Base-by-base conservation (phyloP, 139 green algal species). In the Tetradesmus obliquus region DNA sequence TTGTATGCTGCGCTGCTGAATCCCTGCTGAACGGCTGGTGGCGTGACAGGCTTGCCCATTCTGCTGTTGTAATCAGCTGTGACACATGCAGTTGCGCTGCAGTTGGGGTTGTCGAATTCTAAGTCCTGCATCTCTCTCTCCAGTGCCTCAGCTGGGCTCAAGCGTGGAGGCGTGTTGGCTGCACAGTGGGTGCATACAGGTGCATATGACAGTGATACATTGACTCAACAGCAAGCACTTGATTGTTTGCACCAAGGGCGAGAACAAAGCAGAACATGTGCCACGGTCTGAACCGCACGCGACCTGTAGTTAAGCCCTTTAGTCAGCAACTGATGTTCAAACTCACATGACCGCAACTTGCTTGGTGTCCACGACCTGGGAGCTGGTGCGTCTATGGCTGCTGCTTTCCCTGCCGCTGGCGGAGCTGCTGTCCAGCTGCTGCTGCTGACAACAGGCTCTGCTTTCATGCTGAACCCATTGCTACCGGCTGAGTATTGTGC, bases 331-430 rank as follows among this genome's bases (percentile, higher is more conserved):
- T 24, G 74, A 20, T 19, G n/a, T 17, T 10, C n/a, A 54, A 22
- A 82, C 45, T 9, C 80, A 85, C 80, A n/a, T 85, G 45, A 62
- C 5, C 80, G 9, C 51, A 90, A 17, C 13, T 90, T 90, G 86
- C 69, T 90, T 15, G 86, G 86, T 55, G 86, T 90, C 86, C 86
- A 90, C n/a, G 86, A 90, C 69, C 86, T 22, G 24, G 86, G 86
- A 32, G 86, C 86, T 69, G 86, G 86, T 12, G 86, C n/a, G 22
- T 74, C 86, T 32, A 82, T 82, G 13, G 69, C 22, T 32, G 85
- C 45, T 15, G 86, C 15, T 72, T 13, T 55, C 15, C 53, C 71
- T 84, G 71, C 2, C 5, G 22, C 76, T 54, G 76, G 76, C 76
- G 76, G n/a, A 2, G 76, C 76, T 53, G 76, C 76, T 5, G 24